These are phyloP conservation scores for Physaria fendleri DNA, from an alignment of 345 rosid genomes.

Conservation along the genomic window DNA sequence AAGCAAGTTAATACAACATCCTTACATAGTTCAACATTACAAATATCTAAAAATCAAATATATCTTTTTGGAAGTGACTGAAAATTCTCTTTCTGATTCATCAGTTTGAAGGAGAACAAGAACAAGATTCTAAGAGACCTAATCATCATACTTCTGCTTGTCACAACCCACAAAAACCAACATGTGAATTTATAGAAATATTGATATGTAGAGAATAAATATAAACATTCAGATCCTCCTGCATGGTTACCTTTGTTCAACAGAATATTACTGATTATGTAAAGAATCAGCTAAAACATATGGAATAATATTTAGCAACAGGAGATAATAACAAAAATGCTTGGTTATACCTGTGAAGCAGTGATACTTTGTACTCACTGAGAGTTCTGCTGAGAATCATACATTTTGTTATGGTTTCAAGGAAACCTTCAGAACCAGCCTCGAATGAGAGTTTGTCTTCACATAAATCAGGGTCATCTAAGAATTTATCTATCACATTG, in stretches of 20 bases:
- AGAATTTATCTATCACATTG: slow-evolving; percentile 74
- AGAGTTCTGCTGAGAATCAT: slow-evolving; percentile 52
- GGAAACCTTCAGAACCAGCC: slow-evolving; percentile 84
- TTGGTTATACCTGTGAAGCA: slow-evolving; percentile 44
- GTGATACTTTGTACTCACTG: slow-evolving; percentile 57
- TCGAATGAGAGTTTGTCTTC: slow-evolving; percentile 80
- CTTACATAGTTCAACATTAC: slow-evolving; percentile 8
- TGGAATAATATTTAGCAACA: slow-evolving; percentile 1
- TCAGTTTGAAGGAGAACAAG: background rate
- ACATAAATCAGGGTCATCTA: slow-evolving; percentile 75
- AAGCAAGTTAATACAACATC: slow-evolving; percentile 27
- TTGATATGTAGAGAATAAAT: background rate
- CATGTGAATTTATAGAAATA: slow-evolving; percentile 2
- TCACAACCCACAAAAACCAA: slow-evolving; percentile 8
- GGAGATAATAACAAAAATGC: background rate
- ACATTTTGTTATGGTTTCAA: slow-evolving; percentile 54
- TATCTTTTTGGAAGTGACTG: slow-evolving; percentile 8
- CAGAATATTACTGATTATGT: slow-evolving; percentile 2
- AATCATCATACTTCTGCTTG: slow-evolving; percentile 10
- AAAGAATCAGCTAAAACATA: slow-evolving; percentile 9
- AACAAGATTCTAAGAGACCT: background rate
- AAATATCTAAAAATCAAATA: slow-evolving; percentile 1
- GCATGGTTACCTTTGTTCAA: slow-evolving; percentile 2
- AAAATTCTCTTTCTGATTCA: slow-evolving; percentile 4
- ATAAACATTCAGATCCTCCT: background rate